Evolutionary conservation across 805 yeast species (phyloP), one percentile per base, ranked within the genome.

Genomic region (Diddensiella transvaalensis): DNA sequence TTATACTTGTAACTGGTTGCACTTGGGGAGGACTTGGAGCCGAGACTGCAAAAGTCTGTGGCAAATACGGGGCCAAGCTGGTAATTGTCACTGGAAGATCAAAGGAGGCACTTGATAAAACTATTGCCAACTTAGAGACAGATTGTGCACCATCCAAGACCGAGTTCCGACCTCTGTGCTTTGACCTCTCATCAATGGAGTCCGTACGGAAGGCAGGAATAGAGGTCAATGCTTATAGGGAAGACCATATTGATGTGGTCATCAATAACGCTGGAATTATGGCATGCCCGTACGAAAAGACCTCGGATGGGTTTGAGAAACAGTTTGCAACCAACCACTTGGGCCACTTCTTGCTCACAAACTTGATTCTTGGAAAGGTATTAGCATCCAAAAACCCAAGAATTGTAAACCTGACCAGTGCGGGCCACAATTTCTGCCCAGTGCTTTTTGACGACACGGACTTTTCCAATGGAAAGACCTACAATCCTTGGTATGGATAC

Each of bases 221-320:
- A 3, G 47, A 43, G 40, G 53, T 55, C 42, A 36, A 29, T 32
- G 26, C 29, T 4, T 40, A 36, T 23, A 52, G 49, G 32, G 36
- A 44, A 23, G 53, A 68, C 17, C 53, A 68, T 17, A 62, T 87
- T 23, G 81, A 86, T 62, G 64, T 87, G 18, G 69, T 87, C 29
- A 74, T 87, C 41, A 79, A 85, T 56, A 87, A 87, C 63, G 90
- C 95, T 1, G 93, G 95, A 1, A 79, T 83, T 3, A 82, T 85
- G 80, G 89, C 85, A 13, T 69, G 81, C 6, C 91, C 95, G 0
- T 80, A 70, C 62, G 70, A 76, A 17, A 56, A 72, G 29, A 84
- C 95, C 0, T 73, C 70, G 30, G 88, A 84, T 57, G 80, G 79
- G 3, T 85, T 84, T 61, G 96, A 88, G 63, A 73, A 84, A 15